These are phyloP conservation scores for Phytopythium montanum DNA, from an alignment of 352 stramenopile genomes.

Conservation along the genomic window DNA sequence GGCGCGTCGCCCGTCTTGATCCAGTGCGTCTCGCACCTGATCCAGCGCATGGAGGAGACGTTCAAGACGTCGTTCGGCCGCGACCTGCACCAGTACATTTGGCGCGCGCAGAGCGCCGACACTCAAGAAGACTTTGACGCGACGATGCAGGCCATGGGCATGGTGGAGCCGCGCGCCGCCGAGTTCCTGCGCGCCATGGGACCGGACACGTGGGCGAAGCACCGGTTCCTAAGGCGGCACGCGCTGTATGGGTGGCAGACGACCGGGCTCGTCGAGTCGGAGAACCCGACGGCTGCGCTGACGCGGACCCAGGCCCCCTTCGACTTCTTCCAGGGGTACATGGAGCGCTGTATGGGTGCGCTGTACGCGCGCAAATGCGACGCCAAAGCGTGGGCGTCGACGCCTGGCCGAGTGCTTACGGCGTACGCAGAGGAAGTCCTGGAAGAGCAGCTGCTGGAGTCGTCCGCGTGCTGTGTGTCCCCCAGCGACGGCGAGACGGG, in stretches of 20 bases:
- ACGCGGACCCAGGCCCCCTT: conserved; percentile 27
- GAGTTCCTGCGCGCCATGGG: conserved; percentile 22
- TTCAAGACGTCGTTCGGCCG: conserved; percentile 24
- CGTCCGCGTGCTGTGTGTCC: conserved; percentile 29
- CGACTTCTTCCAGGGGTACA: conserved; percentile 43
- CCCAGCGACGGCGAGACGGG: conserved; percentile 35
- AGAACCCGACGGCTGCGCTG: conserved; percentile 16
- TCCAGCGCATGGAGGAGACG: conserved; percentile 22
- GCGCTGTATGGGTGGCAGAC: conserved; percentile 37
- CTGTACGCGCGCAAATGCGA: conserved; percentile 41
- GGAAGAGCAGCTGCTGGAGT: conserved; percentile 25
- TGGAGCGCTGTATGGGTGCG: conserved; percentile 38
- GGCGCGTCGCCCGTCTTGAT: conserved; percentile 30
- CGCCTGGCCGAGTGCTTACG: conserved; percentile 20
- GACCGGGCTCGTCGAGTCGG: conserved; percentile 18
- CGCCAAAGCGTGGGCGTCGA: conserved; percentile 22
- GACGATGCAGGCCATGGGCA: conserved; percentile 14
- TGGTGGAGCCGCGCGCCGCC: conserved; percentile 14
- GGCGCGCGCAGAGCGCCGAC: conserved; percentile 27
- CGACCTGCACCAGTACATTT: conserved; percentile 19
- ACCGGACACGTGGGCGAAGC: conserved; percentile 31
- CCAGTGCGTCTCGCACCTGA: conserved; percentile 32
- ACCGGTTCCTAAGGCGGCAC: conserved; percentile 31
- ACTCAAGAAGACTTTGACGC: conserved; percentile 26
- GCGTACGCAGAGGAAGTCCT: conserved; percentile 31